Percentiles rank a stretch among this genome's conserved stretches.
Conservation (phyloP, 345 rosid genomes). For the Litchi chinensis region DNA sequence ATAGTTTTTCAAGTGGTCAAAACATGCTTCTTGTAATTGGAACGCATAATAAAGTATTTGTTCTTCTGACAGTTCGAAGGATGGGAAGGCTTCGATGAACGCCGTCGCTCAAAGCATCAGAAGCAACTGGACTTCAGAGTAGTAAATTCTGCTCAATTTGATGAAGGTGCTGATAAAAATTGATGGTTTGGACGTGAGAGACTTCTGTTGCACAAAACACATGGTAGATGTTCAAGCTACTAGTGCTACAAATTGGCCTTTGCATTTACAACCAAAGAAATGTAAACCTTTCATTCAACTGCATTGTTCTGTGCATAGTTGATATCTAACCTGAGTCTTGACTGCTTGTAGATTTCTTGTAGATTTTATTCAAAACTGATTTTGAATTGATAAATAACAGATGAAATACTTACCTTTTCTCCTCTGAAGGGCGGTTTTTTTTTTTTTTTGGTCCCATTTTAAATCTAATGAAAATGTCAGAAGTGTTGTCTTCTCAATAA, state of each 20-base stretch:
- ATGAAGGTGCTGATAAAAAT: constrained; percentile 92
- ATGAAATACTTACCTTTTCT: too few relatives aligned
- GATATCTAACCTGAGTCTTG: not conserved
- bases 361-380: too few relatives aligned
- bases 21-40: not conserved
- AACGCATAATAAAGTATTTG: not conserved
- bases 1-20: not conserved
- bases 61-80: constrained; percentile 57
- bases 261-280: not conserved
- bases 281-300: not conserved
- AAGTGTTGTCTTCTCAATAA: too few relatives aligned
- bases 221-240: constrained; percentile 9
- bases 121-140: constrained; percentile 88
- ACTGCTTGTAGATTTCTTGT: not conserved
- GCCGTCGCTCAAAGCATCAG: constrained; percentile 79
- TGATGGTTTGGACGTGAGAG: constrained; percentile 29
- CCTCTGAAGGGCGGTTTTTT: too few relatives aligned
- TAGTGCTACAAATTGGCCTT: not conserved
- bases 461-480: too few relatives aligned
- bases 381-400: too few relatives aligned
- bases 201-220: not conserved
- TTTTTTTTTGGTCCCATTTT: too few relatives aligned
- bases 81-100: constrained; percentile 76
- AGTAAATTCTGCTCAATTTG: constrained; percentile 64
- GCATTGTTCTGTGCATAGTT: not conserved